Percentiles rank a stretch among this genome's conserved stretches.
Conservation (phyloP, 352 stramenopile species). For the Phytophthora foliorum region DNA sequence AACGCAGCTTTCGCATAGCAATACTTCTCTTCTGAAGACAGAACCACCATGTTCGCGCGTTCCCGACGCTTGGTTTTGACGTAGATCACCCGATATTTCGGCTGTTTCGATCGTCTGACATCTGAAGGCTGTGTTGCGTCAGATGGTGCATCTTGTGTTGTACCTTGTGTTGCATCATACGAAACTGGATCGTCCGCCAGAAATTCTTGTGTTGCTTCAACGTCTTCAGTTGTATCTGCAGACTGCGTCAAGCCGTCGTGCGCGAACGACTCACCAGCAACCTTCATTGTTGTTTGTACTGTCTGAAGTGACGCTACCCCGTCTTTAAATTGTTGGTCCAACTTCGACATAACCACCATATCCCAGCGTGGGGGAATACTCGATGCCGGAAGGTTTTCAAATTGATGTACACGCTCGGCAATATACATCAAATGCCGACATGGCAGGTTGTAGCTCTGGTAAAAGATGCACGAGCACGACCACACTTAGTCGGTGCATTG, state of each 20-base stretch:
- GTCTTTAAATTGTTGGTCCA: conserved; percentile 2
- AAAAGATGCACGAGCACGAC: conserved; percentile 10
- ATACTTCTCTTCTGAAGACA: conserved; percentile 22
- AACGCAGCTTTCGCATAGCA: conserved; percentile 8
- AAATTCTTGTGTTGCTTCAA: conserved; percentile 4
- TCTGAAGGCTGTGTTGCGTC: neutral
- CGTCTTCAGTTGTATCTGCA: neutral
- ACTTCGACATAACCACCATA: conserved; percentile 6
- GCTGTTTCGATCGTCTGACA: neutral
- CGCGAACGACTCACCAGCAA: neutral
- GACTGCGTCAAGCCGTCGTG: conserved; percentile 3
- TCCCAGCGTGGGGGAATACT: conserved; percentile 12
- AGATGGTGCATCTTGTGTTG: neutral
- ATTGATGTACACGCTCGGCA: neutral
- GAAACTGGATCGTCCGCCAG: neutral
- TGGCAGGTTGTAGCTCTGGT: conserved; percentile 8
- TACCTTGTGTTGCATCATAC: neutral
- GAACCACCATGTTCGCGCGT: conserved; percentile 4
- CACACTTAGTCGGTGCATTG: conserved; percentile 12
- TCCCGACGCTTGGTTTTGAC: conserved; percentile 6
- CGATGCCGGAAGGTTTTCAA: conserved; percentile 1
- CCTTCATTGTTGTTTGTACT: conserved; percentile 6
- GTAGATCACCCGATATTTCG: conserved; percentile 5
- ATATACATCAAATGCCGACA: conserved; percentile 20
- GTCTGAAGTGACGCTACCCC: neutral